phyloP scores from a whole-genome alignment of 768 basidiomycete species.

The Melanogaster broomeanus region DNA sequence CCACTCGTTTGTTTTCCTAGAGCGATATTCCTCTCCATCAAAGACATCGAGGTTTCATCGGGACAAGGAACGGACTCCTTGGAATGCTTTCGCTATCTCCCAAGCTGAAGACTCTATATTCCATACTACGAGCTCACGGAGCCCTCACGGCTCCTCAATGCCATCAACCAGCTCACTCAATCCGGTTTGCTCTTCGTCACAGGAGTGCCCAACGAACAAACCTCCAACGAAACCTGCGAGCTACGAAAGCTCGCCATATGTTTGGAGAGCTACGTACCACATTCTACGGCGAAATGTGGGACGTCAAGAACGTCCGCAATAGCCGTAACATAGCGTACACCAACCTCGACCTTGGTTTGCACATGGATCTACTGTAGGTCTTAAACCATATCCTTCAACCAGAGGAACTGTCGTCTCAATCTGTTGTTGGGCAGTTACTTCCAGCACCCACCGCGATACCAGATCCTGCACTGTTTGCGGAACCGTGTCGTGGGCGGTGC shows the following conservation, averaged over 20 bases:
- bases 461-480: constrained; percentile 87
- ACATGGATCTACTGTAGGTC: too few species aligned
- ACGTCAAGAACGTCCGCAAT: constrained; percentile 74
- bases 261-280: constrained; percentile 83
- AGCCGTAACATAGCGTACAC: constrained; percentile 96
- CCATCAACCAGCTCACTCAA: too few species aligned
- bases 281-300: constrained; percentile 89
- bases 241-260: constrained; percentile 58
- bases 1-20: constrained; percentile 50
- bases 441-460: constrained; percentile 87
- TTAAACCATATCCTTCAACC: neutral
- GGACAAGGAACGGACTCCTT: constrained; percentile 41
- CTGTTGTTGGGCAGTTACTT: constrained; percentile 71
- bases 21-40: constrained; percentile 43
- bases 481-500: constrained; percentile 82
- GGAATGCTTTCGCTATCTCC: constrained; percentile 46
- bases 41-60: constrained; percentile 45
- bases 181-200: too few species aligned
- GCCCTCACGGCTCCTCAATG: constrained; percentile 48
- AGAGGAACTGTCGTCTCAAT: constrained; percentile 2
- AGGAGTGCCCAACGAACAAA: too few species aligned
- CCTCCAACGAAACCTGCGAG: constrained; percentile 68
- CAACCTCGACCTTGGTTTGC: constrained; percentile 86
- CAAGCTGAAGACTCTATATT: constrained; percentile 48
- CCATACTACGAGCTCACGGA: constrained; percentile 53